These are phyloP conservation scores for Ogataea chonburiensis DNA, from an alignment of 805 yeast species.

Conservation along the genomic window DNA sequence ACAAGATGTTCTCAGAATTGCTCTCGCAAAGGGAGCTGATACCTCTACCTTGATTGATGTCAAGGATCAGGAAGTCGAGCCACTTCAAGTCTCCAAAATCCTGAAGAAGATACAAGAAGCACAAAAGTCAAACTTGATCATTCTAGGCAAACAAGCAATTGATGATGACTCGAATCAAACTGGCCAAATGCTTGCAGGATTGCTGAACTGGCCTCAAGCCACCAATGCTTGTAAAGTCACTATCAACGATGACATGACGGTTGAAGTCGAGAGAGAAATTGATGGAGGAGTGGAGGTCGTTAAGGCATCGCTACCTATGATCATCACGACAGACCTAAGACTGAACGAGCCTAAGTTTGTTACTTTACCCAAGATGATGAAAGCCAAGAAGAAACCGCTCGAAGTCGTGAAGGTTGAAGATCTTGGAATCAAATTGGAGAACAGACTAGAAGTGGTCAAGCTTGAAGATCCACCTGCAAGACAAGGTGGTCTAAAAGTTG, in stretches of 20 bases:
- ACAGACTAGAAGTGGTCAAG: slow-evolving; percentile 64
- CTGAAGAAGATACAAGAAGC: slow-evolving; percentile 69
- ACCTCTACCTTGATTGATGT: slow-evolving; percentile 77
- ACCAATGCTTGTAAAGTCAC: slow-evolving; percentile 89
- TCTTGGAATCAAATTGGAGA: slow-evolving; percentile 62
- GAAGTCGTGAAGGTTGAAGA: slow-evolving; percentile 64
- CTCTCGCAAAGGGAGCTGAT: slow-evolving; percentile 95
- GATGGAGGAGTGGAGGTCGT: slow-evolving; percentile 94
- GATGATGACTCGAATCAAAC: slow-evolving; percentile 95
- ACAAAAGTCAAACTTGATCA: slow-evolving; percentile 71
- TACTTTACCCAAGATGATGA: slow-evolving; percentile 95
- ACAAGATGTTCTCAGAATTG: slow-evolving; percentile 83
- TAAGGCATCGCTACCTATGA: slow-evolving; percentile 73
- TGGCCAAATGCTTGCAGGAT: slow-evolving; percentile 94
- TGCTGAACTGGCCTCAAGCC: slow-evolving; percentile 94
- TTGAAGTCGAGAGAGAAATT: slow-evolving; percentile 84
- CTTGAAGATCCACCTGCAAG: slow-evolving; percentile 87
- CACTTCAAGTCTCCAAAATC: slow-evolving; percentile 85
- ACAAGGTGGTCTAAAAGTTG: slow-evolving; percentile 78
- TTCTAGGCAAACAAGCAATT: slow-evolving; percentile 94
- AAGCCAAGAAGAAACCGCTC: slow-evolving; percentile 95
- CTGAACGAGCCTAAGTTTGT: slow-evolving; percentile 95
- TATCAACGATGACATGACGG: slow-evolving; percentile 52
- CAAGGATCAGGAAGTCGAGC: slow-evolving; percentile 71
- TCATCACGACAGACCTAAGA: slow-evolving; percentile 90